Evolutionary conservation across 495 filamentous ascomycete genomes (phyloP).

Genomic region (Hyphodiscus hymeniophilus): DNA sequence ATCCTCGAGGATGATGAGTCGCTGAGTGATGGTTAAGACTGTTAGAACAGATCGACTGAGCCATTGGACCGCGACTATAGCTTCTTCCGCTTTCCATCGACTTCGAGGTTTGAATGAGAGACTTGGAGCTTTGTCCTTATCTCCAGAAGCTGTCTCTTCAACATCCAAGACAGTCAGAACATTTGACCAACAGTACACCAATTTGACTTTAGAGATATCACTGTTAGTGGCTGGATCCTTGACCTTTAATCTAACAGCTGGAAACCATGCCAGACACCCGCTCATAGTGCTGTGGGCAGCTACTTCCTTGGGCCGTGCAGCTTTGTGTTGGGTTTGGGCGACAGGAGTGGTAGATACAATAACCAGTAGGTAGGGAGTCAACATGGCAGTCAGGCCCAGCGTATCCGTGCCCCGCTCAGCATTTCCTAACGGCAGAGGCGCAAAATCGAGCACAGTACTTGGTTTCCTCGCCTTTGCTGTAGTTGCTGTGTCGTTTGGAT

Average conservation of each 20-base stretch:
- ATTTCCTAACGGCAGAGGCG: constrained; percentile 84
- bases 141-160: constrained; percentile 59
- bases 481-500: constrained; percentile 54
- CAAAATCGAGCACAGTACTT: constrained; percentile 90
- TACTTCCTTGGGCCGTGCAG: constrained; percentile 80
- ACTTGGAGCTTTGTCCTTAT: constrained; percentile 60
- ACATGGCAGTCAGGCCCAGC: constrained; percentile 87
- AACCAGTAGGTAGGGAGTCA: constrained; percentile 91
- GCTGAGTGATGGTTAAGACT: constrained; percentile 86
- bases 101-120: constrained; percentile 76
- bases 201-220: constrained; percentile 63
- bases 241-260: constrained; percentile 83
- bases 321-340: constrained; percentile 93
- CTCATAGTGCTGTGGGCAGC: constrained; percentile 84
- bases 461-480: constrained; percentile 69
- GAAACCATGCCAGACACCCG: constrained; percentile 94
- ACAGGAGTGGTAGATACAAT: constrained; percentile 95
- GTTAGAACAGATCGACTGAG: constrained; percentile 87
- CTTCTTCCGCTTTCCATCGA: constrained; percentile 88
- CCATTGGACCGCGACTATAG: constrained; percentile 97
- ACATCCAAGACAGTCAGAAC: constrained; percentile 87
- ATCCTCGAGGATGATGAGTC: constrained; percentile 88
- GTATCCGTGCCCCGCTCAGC: constrained; percentile 79
- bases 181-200: constrained; percentile 99
- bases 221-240: constrained; percentile 47